Conservation (phyloP, 2,329 filamentous ascomycete species). For the Blastomyces percursus region DNA sequence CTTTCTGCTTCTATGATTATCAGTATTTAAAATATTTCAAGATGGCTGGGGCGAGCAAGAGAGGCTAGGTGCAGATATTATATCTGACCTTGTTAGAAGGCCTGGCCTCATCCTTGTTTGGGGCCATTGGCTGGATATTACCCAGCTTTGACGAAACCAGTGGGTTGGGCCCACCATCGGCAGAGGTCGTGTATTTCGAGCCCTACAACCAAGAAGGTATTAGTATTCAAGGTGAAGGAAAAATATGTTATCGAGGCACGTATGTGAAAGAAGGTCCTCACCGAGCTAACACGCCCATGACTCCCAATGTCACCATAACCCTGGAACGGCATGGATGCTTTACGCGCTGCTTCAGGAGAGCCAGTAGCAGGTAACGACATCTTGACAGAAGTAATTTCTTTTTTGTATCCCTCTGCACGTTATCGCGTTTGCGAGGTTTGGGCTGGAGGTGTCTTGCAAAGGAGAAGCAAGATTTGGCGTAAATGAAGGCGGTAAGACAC, state of each 20-base stretch:
- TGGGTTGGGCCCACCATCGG: slow-evolving; percentile 21
- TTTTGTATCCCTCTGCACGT: neutral
- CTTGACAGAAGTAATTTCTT: slow-evolving; percentile 3
- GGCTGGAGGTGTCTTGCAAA: neutral
- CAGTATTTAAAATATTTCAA: slow-evolving; percentile 18
- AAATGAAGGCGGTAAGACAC: neutral
- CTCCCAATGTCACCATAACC: slow-evolving; percentile 16
- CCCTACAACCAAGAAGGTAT: neutral
- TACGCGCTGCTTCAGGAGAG: slow-evolving; percentile 20
- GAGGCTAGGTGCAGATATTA: neutral
- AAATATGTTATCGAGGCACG: neutral
- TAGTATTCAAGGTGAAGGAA: neutral
- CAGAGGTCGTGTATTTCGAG: neutral
- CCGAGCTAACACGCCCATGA: slow-evolving; percentile 20
- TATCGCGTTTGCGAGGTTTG: neutral
- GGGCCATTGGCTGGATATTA: slow-evolving; percentile 20
- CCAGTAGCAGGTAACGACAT: slow-evolving; percentile 23
- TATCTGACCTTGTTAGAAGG: slow-evolving; percentile 30
- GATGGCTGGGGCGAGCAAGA: neutral
- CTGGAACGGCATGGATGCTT: slow-evolving; percentile 16
- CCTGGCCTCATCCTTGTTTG: slow-evolving; percentile 17
- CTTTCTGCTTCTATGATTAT: slow-evolving; percentile 38
- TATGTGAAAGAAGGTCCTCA: slow-evolving; percentile 10
- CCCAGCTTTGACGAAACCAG: slow-evolving; percentile 27
- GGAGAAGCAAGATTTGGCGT: neutral